A percentile compares a stretch with the other conserved stretches of the same genome.
These are phyloP conservation scores for Penicillium sp. DNA, from an alignment of 2,329 filamentous ascomycete species.

Conservation along the genomic window DNA sequence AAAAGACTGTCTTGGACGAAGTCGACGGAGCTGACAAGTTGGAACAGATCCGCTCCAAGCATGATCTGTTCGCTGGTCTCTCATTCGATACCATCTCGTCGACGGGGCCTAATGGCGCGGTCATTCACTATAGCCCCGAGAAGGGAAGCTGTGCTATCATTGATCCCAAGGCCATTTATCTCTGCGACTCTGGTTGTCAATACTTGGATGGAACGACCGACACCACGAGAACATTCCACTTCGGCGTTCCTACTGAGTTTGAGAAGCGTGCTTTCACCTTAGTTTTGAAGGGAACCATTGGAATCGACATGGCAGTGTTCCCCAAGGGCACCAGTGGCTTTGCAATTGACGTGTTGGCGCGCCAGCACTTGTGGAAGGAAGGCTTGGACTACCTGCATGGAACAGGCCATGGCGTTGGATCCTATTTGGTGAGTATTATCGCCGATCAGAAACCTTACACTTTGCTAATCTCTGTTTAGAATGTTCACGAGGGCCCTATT, in stretches of 20 bases:
- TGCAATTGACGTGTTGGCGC: conserved; percentile 81
- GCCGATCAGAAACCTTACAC: neutral
- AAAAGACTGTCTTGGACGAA: conserved; percentile 76
- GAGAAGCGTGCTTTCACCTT: conserved; percentile 90
- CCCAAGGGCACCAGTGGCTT: conserved; percentile 95
- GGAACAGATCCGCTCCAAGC: conserved; percentile 60
- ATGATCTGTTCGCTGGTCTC: conserved; percentile 78
- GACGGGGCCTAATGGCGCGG: conserved; percentile 84
- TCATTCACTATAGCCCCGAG: conserved; percentile 95
- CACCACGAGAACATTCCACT: conserved; percentile 90
- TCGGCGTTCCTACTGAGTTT: conserved; percentile 76
- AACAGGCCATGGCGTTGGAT: conserved; percentile 93
- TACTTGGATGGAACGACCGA: conserved; percentile 95
- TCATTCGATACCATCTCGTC: conserved; percentile 97
- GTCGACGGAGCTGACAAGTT: conserved; percentile 90
- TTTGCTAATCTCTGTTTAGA: conserved; percentile 46
- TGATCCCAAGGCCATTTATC: conserved; percentile 81
- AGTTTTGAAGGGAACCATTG: conserved; percentile 91
- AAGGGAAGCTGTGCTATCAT: conserved; percentile 77
- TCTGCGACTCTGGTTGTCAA: conserved; percentile 97
- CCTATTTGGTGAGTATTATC: conserved; percentile 60
- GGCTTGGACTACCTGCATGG: conserved; percentile 95
- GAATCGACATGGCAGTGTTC: conserved; percentile 80
- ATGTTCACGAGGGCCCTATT: conserved; percentile 96
- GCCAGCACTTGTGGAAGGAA: conserved; percentile 89